A percentile compares a stretch with the other conserved stretches of the same genome.
phyloP scores from a whole-genome alignment of 148 eudicot species.

The Cornus suecica region DNA sequence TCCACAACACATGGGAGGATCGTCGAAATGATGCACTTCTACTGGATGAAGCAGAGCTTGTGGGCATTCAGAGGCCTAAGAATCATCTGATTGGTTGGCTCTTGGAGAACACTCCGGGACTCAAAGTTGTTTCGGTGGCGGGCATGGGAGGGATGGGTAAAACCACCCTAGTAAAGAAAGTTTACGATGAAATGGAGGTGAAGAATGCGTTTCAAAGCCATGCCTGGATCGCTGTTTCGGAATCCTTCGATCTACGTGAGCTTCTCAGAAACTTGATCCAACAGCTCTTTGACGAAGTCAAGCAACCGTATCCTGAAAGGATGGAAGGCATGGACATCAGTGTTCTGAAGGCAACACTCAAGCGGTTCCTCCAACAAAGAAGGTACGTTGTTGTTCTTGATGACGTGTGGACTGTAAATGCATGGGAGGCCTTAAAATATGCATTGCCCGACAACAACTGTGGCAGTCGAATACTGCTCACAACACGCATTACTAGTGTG shows the following conservation, averaged over 20 bases:
- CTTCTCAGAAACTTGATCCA: not conserved
- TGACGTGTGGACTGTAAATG: not conserved
- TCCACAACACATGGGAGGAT: too few relatives aligned
- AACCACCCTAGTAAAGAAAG: not conserved
- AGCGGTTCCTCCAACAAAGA: not conserved
- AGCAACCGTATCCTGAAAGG: not conserved
- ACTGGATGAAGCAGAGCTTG: too few relatives aligned
- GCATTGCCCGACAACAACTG: not conserved
- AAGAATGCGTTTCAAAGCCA: too few relatives aligned
- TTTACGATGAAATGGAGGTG: not conserved
- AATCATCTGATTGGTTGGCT: not conserved
- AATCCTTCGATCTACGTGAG: too few relatives aligned
- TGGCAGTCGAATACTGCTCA: too few relatives aligned
- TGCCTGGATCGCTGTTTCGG: too few relatives aligned
- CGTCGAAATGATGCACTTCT: too few relatives aligned
- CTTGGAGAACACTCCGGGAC: not conserved
- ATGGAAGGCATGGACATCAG: too few relatives aligned
- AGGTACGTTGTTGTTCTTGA: too few relatives aligned
- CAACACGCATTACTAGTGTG: not conserved
- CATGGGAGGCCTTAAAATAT: not conserved
- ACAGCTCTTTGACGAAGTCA: not conserved
- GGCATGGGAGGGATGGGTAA: slow-evolving; percentile 10
- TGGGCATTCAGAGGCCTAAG: not conserved
- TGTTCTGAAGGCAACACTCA: not conserved
- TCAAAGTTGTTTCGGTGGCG: too few relatives aligned